Evolutionary conservation across 768 basidiomycete genomes (phyloP), one percentile per base, ranked within the genome.

Genomic region (Boletus edulis): DNA sequence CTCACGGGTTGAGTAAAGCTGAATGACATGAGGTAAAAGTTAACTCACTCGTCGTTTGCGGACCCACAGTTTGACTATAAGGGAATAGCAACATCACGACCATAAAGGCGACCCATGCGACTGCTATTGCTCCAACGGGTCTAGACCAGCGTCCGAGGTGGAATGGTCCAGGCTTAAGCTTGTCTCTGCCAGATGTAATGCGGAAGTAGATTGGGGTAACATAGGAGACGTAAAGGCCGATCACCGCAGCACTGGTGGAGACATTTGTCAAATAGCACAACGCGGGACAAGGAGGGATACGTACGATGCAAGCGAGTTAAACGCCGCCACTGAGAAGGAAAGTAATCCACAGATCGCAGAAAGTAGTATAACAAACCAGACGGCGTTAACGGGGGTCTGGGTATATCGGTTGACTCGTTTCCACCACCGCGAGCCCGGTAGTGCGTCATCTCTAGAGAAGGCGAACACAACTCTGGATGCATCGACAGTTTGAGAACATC

Each of bases 401-500:
- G 71, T 73, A 15, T 49, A 48, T 1, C 34, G 59, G 51, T 75
- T 73, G 47, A 75, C 60, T 52, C 62, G 59, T 50, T 72, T 72
- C 72, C 71, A 73, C 66, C 64, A 73, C 22, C 64, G 62, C 2
- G 75, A 75, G 12, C 73, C 73, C 4, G 75, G 75, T 10, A 74
- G 60, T 13, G 72, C 75, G 44, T 73, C 63, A 43, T 76, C 76
- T 11, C 76, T 55, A 10, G 63, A 67, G 61, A 79, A 76, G 27
- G 78, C 77, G 46, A 77, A 79, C 29, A 79, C 67, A 24, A 77
- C 78, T 39, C 78, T 72, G 15, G 78, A 78, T 20, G 76, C 78
- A 57, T 79, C 78, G 24, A 79, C 69, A 49, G 66, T 70, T 59
- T 80, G 79, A 11, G 78, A 77, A 10, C 76, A 78, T 35, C 76